A percentile compares a stretch with the other conserved stretches of the same genome.
These are phyloP conservation scores for Cryptosporidium ubiquitum DNA, from an alignment of 169 alveolate genomes.

Conservation along the genomic window DNA sequence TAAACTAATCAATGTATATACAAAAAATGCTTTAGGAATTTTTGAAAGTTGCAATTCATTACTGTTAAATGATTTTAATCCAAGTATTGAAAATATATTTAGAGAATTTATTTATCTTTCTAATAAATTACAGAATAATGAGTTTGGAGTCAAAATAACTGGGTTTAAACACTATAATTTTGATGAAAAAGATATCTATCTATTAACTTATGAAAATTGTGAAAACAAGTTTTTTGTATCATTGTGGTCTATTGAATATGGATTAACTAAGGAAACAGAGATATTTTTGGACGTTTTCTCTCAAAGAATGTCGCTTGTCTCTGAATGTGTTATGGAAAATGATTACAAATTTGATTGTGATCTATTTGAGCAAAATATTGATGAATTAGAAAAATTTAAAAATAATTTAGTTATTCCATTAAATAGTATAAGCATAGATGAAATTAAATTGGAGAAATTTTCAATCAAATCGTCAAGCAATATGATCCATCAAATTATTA, in stretches of 20 bases:
- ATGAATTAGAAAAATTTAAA: not conserved
- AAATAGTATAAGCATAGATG: not conserved
- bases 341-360: not conserved
- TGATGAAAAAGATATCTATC: not conserved
- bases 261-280: not conserved
- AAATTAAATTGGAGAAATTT: not conserved
- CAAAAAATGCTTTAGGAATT: not conserved
- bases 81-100: conserved; percentile 4
- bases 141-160: conserved; percentile 9
- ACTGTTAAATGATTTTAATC: not conserved
- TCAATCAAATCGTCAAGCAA: not conserved
- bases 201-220: not conserved
- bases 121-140: not conserved
- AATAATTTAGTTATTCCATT: not conserved
- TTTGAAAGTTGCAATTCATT: conserved; percentile 19
- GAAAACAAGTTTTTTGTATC: conserved; percentile 4
- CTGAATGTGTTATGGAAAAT: conserved; percentile 23
- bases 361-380: not conserved
- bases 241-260: conserved; percentile 9
- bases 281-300: conserved; percentile 29
- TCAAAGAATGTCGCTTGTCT: conserved; percentile 4
- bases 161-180: not conserved
- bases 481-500: conserved; percentile 10
- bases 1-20: conserved; percentile 3
- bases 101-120: not conserved